Evolutionary conservation across 345 rosid genomes (phyloP).

Genomic region (Corchorus capsularis): DNA sequence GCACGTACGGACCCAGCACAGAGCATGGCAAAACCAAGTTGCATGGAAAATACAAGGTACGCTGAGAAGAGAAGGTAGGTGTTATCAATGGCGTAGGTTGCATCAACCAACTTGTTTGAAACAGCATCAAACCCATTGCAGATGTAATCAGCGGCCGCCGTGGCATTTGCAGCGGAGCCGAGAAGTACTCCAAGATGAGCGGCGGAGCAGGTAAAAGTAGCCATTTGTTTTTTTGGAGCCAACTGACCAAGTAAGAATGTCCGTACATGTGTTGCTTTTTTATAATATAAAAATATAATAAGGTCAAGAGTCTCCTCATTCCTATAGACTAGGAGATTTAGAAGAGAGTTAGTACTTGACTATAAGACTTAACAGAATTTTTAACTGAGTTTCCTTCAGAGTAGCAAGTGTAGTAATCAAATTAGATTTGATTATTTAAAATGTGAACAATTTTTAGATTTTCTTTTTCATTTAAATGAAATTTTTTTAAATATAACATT

Average conservation of each 20-base stretch:
- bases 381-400: background rate
- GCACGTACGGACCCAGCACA: conserved; percentile 62
- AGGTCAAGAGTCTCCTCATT: background rate
- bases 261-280: no score
- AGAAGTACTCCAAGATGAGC: conserved; percentile 37
- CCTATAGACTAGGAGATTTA: conserved; percentile 5
- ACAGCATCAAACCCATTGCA: conserved; percentile 41
- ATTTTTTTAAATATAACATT: no score
- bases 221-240: conserved; percentile 11
- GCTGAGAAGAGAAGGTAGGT: conserved; percentile 68
- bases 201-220: conserved; percentile 39
- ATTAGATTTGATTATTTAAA: background rate
- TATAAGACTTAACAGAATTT: background rate
- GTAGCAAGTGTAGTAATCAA: background rate
- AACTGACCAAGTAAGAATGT: background rate
- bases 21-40: conserved; percentile 60
- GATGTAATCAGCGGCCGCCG: conserved; percentile 49
- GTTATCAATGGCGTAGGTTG: conserved; percentile 48
- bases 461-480: no score
- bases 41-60: conserved; percentile 61
- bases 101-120: conserved; percentile 39
- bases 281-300: no score
- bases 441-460: no score
- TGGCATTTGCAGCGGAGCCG: conserved; percentile 34
- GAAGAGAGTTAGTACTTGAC: background rate